Percentiles rank a stretch among this genome's conserved stretches.
These are phyloP conservation scores for Mycena floridula DNA, from an alignment of 768 basidiomycete species.

Conservation along the genomic window DNA sequence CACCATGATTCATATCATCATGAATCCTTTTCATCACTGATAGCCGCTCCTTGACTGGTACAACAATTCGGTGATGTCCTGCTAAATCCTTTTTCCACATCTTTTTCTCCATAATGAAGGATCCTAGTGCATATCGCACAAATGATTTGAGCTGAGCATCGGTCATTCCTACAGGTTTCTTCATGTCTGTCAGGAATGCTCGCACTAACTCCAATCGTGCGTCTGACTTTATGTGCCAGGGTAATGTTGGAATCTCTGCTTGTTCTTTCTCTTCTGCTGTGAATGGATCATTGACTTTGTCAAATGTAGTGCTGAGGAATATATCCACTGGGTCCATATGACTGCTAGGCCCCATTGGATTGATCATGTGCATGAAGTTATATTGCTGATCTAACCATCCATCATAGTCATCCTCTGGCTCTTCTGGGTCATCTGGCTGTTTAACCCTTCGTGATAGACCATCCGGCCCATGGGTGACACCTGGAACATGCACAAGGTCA, in stretches of 20 bases:
- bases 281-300: background rate
- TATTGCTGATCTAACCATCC: slow-evolving; percentile 11
- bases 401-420: background rate
- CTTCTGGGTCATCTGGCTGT: slow-evolving; percentile 10
- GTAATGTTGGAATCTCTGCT: slow-evolving; percentile 8
- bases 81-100: background rate
- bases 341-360: slow-evolving; percentile 8
- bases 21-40: background rate
- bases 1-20: slow-evolving; percentile 16
- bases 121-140: background rate
- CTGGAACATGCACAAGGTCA: slow-evolving; percentile 21
- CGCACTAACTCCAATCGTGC: too few relatives aligned
- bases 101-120: background rate
- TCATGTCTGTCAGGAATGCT: background rate
- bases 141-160: background rate
- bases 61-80: background rate
- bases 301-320: background rate
- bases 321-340: background rate
- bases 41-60: background rate
- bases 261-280: background rate
- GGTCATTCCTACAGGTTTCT: background rate
- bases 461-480: slow-evolving; percentile 20
- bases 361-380: slow-evolving; percentile 15
- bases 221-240: background rate
- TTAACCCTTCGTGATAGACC: slow-evolving; percentile 19